phyloP scores from a whole-genome alignment of 1,284 basidiomycete species.

The Athelia sp. region DNA sequence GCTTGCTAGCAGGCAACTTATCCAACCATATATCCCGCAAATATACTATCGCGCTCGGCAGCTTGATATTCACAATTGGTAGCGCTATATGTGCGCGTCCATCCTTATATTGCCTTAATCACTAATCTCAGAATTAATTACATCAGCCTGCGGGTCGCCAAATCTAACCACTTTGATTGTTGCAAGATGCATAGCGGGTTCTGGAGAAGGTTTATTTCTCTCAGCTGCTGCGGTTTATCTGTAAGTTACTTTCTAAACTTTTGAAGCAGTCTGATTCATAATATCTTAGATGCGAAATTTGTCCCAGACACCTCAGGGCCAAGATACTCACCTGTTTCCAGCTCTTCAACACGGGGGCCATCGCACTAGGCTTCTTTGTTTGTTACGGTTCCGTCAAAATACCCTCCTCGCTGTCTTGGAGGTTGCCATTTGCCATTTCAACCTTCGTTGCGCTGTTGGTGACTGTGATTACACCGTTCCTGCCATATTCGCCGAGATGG shows the following conservation, averaged over 20 bases:
- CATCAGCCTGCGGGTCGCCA: too few species aligned
- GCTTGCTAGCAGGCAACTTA: not conserved
- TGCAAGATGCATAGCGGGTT: not conserved
- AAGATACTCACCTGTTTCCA: not conserved
- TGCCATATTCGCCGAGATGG: not conserved
- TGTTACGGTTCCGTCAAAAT: not conserved
- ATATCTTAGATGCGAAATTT: not conserved
- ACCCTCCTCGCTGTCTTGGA: not conserved
- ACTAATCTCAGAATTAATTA: too few species aligned
- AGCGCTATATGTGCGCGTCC: not conserved
- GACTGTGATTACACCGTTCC: not conserved
- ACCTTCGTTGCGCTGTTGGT: not conserved
- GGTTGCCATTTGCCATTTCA: not conserved
- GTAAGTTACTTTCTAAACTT: not conserved
- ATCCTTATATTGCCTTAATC: not conserved
- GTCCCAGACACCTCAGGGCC: not conserved
- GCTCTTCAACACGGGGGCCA: not conserved
- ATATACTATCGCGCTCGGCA: not conserved
- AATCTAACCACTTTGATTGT: not conserved
- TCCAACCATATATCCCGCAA: not conserved
- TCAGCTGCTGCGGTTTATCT: not conserved
- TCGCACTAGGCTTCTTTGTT: not conserved
- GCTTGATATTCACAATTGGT: not conserved
- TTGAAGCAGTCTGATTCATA: too few species aligned
- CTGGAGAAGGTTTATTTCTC: constrained; percentile 1